Percentiles rank a stretch among this genome's conserved stretches.
Evolutionary conservation across 2,329 filamentous ascomycete species (phyloP).

Genomic region (Lithohypha guttulata): DNA sequence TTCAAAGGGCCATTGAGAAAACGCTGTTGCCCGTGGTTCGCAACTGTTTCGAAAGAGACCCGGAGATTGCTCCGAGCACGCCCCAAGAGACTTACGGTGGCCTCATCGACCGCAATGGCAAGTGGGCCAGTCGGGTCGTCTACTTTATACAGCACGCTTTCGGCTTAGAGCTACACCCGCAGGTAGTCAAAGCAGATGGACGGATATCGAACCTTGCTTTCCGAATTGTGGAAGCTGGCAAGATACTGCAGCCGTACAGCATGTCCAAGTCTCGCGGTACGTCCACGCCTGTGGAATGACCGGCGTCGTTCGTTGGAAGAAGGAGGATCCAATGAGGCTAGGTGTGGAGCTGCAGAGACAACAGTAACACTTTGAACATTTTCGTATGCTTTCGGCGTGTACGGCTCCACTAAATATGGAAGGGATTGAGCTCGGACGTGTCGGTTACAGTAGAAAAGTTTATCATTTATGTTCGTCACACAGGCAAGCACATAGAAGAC

Average conservation of each 20-base stretch:
- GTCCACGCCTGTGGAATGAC: conserved; percentile 44
- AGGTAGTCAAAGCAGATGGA: conserved; percentile 84
- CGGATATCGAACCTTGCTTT: conserved; percentile 83
- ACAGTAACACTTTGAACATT: no score
- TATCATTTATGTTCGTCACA: no score
- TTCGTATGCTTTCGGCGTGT: no score
- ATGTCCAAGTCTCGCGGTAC: conserved; percentile 56
- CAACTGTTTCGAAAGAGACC: conserved; percentile 87
- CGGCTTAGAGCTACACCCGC: conserved; percentile 86
- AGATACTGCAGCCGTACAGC: conserved; percentile 62
- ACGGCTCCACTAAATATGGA: no score
- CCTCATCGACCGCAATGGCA: conserved; percentile 73
- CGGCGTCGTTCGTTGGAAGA: no score
- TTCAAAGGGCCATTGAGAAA: conserved; percentile 61
- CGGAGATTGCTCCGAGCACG: conserved; percentile 74
- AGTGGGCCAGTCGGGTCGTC: conserved; percentile 80
- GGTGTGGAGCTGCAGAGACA: no score
- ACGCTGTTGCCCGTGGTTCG: conserved; percentile 72
- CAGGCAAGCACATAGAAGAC: no score
- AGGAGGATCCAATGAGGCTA: no score
- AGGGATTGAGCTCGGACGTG: no score
- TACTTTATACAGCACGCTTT: conserved; percentile 95
- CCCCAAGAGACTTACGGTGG: conserved; percentile 74
- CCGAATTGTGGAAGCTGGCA: conserved; percentile 92
- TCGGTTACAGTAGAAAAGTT: no score